These are phyloP conservation scores for Phalaenopsis equestris DNA, from an alignment of 106 monocot species.

Conservation along the genomic window DNA sequence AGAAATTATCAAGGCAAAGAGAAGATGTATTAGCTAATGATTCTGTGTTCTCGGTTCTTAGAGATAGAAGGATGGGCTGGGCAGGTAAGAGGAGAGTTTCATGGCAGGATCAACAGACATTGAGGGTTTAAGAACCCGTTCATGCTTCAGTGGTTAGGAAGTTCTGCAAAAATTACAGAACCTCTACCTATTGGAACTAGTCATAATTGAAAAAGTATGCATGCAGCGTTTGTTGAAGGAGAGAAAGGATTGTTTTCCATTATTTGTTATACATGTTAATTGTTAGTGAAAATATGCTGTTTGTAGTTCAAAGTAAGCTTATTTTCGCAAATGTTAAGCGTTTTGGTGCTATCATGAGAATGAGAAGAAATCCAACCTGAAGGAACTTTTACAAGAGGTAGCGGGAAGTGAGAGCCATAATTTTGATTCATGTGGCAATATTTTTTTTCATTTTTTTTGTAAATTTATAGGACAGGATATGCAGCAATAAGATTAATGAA, in stretches of 20 bases:
- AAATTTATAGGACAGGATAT: no score
- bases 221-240: no score
- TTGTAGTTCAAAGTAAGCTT: no score
- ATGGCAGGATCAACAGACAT: constrained; percentile 40
- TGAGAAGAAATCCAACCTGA: no score
- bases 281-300: background rate
- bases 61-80: constrained; percentile 7
- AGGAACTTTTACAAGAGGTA: no score
- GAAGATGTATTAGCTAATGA: constrained; percentile 15
- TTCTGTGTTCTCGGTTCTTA: constrained; percentile 25
- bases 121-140: constrained; percentile 31
- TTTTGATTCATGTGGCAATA: no score
- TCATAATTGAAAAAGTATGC: background rate
- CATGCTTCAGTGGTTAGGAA: background rate
- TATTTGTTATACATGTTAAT: background rate
- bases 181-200: background rate
- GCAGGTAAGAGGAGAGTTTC: no score
- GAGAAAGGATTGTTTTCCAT: background rate
- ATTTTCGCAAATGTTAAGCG: no score
- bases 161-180: background rate
- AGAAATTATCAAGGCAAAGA: constrained; percentile 18
- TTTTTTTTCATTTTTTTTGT: no score
- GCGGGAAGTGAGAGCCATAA: no score
- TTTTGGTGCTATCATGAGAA: no score
- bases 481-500: no score